A percentile compares a stretch with the other conserved stretches of the same genome.
Conservation (phyloP, 108 stramenopile species). For the Asterionellopsis glacialis region DNA sequence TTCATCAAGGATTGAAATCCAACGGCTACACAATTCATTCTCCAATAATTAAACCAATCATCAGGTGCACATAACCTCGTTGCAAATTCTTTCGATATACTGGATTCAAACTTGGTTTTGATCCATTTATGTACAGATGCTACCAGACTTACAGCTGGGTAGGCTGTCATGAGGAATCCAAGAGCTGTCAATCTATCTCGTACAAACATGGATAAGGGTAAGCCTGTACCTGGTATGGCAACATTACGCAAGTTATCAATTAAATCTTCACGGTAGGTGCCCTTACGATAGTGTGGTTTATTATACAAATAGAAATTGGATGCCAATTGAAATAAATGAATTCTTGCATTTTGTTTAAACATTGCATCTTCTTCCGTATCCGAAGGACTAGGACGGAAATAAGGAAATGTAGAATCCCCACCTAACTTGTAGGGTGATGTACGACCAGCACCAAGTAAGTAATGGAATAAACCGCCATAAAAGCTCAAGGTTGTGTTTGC, state of each 20-base stretch:
- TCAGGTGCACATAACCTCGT: slow-evolving; percentile 86
- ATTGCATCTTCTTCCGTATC: slow-evolving; percentile 31
- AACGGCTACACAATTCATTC: slow-evolving; percentile 92
- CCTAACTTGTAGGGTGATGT: slow-evolving; percentile 34
- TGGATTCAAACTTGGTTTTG: slow-evolving; percentile 39
- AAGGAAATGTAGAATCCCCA: slow-evolving; percentile 33
- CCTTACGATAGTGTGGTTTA: slow-evolving; percentile 92
- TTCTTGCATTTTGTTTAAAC: slow-evolving; percentile 74
- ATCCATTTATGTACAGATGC: slow-evolving; percentile 64
- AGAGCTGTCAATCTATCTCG: slow-evolving; percentile 29
- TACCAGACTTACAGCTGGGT: slow-evolving; percentile 71
- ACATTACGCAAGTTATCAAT: slow-evolving; percentile 94
- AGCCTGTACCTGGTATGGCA: slow-evolving; percentile 95
- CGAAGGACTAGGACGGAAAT: slow-evolving; percentile 20
- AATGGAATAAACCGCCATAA: slow-evolving; percentile 75
- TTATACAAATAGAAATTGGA: slow-evolving; percentile 89
- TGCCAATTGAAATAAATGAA: slow-evolving; percentile 88
- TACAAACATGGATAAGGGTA: slow-evolving; percentile 77
- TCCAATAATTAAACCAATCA: slow-evolving; percentile 98
- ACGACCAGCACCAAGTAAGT: slow-evolving; percentile 58
- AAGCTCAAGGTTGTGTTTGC: slow-evolving; percentile 51
- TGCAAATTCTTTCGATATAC: slow-evolving; percentile 60
- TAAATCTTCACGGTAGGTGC: slow-evolving; percentile 81
- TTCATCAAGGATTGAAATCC: slow-evolving; percentile 89
- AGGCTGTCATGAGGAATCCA: slow-evolving; percentile 61